Evolutionary conservation across 495 filamentous ascomycete genomes (phyloP), one percentile per base, ranked within the genome.

Genomic region (Thermochaetoides thermophila): DNA sequence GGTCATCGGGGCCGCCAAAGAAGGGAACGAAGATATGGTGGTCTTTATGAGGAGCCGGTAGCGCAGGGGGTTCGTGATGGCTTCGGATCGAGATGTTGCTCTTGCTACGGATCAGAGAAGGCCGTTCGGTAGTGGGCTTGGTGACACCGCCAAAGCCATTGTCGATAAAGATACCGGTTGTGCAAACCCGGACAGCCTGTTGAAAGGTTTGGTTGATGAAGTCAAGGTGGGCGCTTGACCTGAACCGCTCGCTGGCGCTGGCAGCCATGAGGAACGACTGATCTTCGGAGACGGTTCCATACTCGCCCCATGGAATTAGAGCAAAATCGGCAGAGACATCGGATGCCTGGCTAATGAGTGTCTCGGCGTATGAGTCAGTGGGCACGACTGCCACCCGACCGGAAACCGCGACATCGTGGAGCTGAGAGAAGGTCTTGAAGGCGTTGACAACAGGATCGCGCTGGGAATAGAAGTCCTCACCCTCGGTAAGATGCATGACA

Each of bases 401-500:
- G 32, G 84, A 82, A 22, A 89, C 76, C 0, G 84, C 75, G 2
- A 96, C 67, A 41, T 89, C 78, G 44, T 91, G 74, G 31, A 93
- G 70, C 42, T 78, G 76, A 16, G 83, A 81, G 48, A 97, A 84
- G 0, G 84, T 82, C 14, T 78, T 70, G 64, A 95, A 94, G 7
- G 82, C 81, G 49, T 93, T 94, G 17, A 95, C 72, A 0, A 95
- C 82, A 4, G 89, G 84, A 44, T 97, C 89, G 56, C 71, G 71
- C 4, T 74, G 59, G 8, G 73, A 71, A 40, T 78, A 75, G 12
- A 52, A 44, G 13, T 85, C 82, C 7, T 86, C 83, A 25, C 74
- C 62, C 38, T 89, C 83, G 0, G 83, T 76, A 5, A 92, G 82
- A 45, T 84, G 79, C 89, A 97, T 97, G 34, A 94, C 85, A 13